These are phyloP conservation scores for Vitis cinerea DNA, from an alignment of 164 flowering plant genomes.

Conservation along the genomic window DNA sequence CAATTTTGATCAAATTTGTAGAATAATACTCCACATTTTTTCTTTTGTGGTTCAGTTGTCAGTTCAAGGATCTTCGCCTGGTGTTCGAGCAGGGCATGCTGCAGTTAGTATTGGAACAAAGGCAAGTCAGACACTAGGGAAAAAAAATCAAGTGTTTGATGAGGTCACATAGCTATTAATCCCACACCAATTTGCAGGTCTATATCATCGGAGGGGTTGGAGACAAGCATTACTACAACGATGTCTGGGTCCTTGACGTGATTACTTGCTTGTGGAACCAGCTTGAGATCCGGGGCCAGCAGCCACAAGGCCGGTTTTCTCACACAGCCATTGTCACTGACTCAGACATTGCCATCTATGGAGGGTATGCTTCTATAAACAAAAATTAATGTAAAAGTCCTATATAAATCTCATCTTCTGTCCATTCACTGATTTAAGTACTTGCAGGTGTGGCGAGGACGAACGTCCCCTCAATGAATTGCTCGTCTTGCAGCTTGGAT, in stretches of 20 bases:
- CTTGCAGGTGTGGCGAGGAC: constrained; percentile 87
- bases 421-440: constrained; percentile 1
- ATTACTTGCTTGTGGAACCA: constrained; percentile 59
- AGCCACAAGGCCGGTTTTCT: constrained; percentile 94
- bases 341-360: constrained; percentile 73
- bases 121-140: constrained; percentile 37
- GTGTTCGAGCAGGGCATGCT: constrained; percentile 90
- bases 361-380: constrained; percentile 58
- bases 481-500: constrained; percentile 68
- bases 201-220: constrained; percentile 92
- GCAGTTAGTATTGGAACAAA: constrained; percentile 65
- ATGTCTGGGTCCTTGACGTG: constrained; percentile 81
- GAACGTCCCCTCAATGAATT: constrained; percentile 88
- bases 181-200: constrained; percentile 44
- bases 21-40: background rate
- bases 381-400: too few species aligned
- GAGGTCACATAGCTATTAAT: too few species aligned
- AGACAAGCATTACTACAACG: constrained; percentile 79
- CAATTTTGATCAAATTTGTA: background rate
- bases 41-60: constrained; percentile 39
- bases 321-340: constrained; percentile 72
- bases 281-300: constrained; percentile 63
- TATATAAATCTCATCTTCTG: background rate
- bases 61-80: constrained; percentile 70
- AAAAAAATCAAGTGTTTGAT: too few species aligned